phyloP scores from a whole-genome alignment of 257 asterid species.

The Solanum dulcamara region DNA sequence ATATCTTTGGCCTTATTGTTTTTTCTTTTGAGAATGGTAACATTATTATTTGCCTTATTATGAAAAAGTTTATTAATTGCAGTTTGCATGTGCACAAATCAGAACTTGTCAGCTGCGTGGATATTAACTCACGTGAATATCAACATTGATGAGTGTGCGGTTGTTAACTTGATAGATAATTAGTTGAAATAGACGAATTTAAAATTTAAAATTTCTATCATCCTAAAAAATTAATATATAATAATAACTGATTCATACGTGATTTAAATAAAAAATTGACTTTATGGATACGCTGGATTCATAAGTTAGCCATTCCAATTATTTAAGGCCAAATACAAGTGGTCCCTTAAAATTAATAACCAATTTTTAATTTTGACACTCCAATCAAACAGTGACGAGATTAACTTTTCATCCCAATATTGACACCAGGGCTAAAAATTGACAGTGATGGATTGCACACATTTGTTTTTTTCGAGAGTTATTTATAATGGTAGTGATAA shows the following conservation, averaged over 20 bases:
- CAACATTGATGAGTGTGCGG: not conserved
- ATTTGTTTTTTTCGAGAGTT: not conserved
- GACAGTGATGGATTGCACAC: not conserved
- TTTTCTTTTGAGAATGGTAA: not conserved
- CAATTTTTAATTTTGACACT: not conserved
- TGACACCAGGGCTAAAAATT: not conserved
- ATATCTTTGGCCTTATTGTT: not conserved
- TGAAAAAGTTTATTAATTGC: not conserved
- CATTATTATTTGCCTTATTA: not conserved
- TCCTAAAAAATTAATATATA: too few relatives aligned
- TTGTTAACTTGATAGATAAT: not conserved
- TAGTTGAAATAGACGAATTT: not conserved
- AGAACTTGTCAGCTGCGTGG: not conserved
- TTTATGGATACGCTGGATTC: not conserved
- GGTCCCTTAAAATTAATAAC: not conserved
- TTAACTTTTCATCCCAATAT: not conserved
- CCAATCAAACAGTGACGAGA: not conserved
- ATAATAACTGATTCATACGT: too few relatives aligned
- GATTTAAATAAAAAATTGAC: too few relatives aligned
- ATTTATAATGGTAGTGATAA: not conserved
- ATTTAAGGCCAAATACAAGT: not conserved
- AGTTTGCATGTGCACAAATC: not conserved
- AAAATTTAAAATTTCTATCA: too few relatives aligned
- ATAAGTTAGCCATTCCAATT: not conserved
- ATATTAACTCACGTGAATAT: not conserved